Conservation (phyloP, 306 rosid species). For the Quercus agrifolia region DNA sequence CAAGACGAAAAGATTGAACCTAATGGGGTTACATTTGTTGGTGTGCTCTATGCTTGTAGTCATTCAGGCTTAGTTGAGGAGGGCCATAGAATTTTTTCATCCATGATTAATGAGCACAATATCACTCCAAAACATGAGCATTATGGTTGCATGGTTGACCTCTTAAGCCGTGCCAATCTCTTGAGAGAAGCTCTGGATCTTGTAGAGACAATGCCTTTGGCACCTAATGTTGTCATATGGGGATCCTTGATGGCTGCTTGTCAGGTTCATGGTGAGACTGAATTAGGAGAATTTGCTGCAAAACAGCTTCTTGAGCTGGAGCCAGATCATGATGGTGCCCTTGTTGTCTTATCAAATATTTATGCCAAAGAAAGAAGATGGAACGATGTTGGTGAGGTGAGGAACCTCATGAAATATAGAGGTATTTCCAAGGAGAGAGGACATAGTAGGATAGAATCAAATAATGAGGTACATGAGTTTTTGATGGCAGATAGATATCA, state of each 20-base stretch:
- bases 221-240: slow-evolving; percentile 82
- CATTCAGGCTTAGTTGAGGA: slow-evolving; percentile 77
- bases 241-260: slow-evolving; percentile 92
- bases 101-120: slow-evolving; percentile 56
- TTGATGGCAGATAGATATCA: slow-evolving; percentile 78
- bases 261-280: slow-evolving; percentile 55
- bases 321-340: slow-evolving; percentile 79
- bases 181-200: slow-evolving; percentile 72
- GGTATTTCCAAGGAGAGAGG: slow-evolving; percentile 79
- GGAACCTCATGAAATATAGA: slow-evolving; percentile 53
- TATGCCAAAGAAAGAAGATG: slow-evolving; percentile 80
- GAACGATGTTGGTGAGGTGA: slow-evolving; percentile 64
- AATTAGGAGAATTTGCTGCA: slow-evolving; percentile 83
- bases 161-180: slow-evolving; percentile 75
- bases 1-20: slow-evolving; percentile 50
- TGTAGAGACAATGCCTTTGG: slow-evolving; percentile 73
- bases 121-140: slow-evolving; percentile 75
- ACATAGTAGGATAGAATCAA: slow-evolving; percentile 60
- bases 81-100: slow-evolving; percentile 53
- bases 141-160: slow-evolving; percentile 93
- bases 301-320: slow-evolving; percentile 65
- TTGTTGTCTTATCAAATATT: slow-evolving; percentile 68
- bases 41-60: slow-evolving; percentile 90
- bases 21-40: slow-evolving; percentile 75
- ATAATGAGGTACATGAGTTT: slow-evolving; percentile 65